These are phyloP conservation scores for Berberis vulgaris DNA, from an alignment of 164 flowering plant species.

Conservation along the genomic window DNA sequence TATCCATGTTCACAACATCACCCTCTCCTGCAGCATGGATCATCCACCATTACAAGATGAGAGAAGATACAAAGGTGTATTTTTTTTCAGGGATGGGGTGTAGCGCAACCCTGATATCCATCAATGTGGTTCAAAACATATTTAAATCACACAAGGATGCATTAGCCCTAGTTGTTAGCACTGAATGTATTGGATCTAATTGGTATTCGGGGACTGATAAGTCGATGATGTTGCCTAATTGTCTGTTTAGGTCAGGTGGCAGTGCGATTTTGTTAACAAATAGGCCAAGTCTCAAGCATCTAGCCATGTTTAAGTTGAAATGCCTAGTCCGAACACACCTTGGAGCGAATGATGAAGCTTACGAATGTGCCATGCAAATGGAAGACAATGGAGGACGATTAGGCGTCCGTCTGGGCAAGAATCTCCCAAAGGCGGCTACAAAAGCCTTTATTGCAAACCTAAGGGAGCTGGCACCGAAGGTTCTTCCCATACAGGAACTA, in stretches of 20 bases:
- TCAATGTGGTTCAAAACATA: constrained; percentile 32
- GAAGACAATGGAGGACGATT: constrained; percentile 35
- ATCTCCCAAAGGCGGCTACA: not conserved
- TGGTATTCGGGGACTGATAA: constrained; percentile 29
- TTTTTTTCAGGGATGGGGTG: no score
- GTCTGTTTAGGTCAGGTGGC: constrained; percentile 50
- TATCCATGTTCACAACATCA: constrained; percentile 39
- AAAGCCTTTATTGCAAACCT: no score
- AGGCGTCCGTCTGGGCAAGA: constrained; percentile 39
- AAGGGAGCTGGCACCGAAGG: no score
- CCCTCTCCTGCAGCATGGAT: constrained; percentile 23
- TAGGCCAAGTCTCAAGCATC: constrained; percentile 14
- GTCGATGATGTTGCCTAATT: constrained; percentile 19
- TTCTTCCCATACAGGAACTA: no score
- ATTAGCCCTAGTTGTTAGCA: constrained; percentile 37
- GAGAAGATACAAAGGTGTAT: no score
- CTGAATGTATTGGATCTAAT: constrained; percentile 39
- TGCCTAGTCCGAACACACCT: constrained; percentile 32
- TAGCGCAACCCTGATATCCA: constrained; percentile 23
- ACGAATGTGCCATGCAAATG: constrained; percentile 35
- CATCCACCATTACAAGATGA: no score
- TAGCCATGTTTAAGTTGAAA: constrained; percentile 31
- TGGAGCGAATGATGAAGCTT: constrained; percentile 43
- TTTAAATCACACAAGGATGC: constrained; percentile 28
- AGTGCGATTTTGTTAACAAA: constrained; percentile 24